Conservation (phyloP, 106 monocot genomes). For the Allium sativum region DNA sequence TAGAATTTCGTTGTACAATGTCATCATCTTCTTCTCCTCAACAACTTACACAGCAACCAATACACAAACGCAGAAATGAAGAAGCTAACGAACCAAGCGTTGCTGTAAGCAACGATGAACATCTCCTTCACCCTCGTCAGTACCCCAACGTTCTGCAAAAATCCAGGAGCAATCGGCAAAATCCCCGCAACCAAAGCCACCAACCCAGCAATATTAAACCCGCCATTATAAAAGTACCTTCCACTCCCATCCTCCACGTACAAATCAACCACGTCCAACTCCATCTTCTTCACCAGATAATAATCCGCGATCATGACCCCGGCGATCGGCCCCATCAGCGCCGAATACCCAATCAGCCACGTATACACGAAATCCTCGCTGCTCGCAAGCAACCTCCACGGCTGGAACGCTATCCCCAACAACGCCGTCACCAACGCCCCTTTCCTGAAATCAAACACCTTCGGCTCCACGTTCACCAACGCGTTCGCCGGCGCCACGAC, state of each 20-base stretch:
- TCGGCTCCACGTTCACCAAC: slow-evolving; percentile 47
- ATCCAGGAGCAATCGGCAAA: slow-evolving; percentile 64
- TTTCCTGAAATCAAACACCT: slow-evolving; percentile 46
- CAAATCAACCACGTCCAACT: slow-evolving; percentile 53
- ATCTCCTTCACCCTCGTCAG: slow-evolving; percentile 14
- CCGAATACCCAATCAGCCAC: slow-evolving; percentile 83
- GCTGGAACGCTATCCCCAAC: slow-evolving; percentile 65
- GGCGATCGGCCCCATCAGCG: slow-evolving; percentile 79
- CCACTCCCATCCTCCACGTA: slow-evolving; percentile 22
- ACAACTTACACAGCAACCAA: slow-evolving; percentile 30
- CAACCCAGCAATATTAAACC: slow-evolving; percentile 47
- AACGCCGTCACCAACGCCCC: slow-evolving; percentile 70
- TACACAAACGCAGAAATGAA: slow-evolving; percentile 54
- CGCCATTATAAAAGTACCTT: slow-evolving; percentile 46
- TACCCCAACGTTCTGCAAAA: slow-evolving; percentile 53
- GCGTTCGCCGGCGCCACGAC: slow-evolving; percentile 90
- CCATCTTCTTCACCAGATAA: slow-evolving; percentile 51
- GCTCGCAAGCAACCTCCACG: slow-evolving; percentile 66
- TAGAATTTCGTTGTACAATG: no score
- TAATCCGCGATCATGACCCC: slow-evolving; percentile 69
- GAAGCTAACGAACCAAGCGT: slow-evolving; percentile 85
- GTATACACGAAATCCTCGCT: slow-evolving; percentile 94
- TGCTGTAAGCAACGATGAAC: slow-evolving; percentile 50
- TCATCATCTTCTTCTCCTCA: not conserved
- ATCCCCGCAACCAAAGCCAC: slow-evolving; percentile 58